phyloP scores from a whole-genome alignment of 257 asterid species.

The Mitragyna speciosa region DNA sequence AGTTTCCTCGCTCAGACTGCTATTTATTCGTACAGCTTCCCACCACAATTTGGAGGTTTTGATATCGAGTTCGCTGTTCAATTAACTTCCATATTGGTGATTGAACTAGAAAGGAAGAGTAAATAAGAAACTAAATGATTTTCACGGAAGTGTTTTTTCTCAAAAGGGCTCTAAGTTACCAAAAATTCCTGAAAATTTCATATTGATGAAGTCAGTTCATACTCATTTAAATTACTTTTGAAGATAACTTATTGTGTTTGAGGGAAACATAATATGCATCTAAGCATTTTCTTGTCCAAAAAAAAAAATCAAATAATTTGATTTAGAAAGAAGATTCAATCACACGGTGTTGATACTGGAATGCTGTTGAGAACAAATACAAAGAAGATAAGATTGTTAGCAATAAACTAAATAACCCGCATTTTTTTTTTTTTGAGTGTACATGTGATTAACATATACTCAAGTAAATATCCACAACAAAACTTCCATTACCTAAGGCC shows the following conservation, averaged over 20 bases:
- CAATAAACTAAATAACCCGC: background rate
- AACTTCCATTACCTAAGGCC: background rate
- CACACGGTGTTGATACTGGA: background rate
- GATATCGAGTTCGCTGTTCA: no score
- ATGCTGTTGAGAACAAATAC: background rate
- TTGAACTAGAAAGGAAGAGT: no score
- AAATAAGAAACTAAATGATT: no score
- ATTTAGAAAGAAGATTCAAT: background rate
- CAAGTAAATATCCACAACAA: background rate
- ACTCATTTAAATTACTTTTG: no score
- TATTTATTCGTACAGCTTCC: no score
- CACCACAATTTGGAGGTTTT: no score
- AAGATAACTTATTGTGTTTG: no score
- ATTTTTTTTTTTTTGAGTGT: background rate
- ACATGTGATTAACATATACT: no score
- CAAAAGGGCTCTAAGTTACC: background rate
- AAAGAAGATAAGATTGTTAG: background rate
- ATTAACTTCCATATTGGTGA: no score
- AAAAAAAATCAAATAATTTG: background rate
- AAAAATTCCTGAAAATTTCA: background rate
- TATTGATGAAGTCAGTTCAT: background rate
- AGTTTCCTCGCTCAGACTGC: no score
- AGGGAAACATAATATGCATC: no score
- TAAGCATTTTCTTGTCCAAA: background rate
- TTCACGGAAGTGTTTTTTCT: no score